Base-by-base conservation (phyloP, 495 filamentous ascomycete species). In the Aspergillus asperescens region DNA sequence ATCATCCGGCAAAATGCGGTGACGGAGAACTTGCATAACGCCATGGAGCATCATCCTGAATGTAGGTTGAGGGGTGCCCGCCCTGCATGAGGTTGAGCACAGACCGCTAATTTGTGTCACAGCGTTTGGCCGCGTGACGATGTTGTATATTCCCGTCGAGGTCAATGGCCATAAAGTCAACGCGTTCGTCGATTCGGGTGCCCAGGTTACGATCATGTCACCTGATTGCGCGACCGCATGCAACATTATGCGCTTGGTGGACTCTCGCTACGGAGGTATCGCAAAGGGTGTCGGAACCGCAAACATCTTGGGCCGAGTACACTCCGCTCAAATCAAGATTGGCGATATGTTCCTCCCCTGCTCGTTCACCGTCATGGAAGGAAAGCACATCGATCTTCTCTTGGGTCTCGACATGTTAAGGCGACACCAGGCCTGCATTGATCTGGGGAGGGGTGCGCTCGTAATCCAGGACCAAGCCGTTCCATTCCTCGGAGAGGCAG, bases 291-390 rank as follows among this genome's bases (percentile, higher is more conserved):
- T 99, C 13, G 93, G 93, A 16, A 96, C 90, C 1, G 94, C 93
- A 28, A 86, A 82, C 41, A 95, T 99, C 55, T 83, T 99, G 15
- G 93, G 93, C 31, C 89, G 91, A 22, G 93, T 99, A 0, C 93
- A 97, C 63, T 87, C 85, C 15, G 92, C 94, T 12, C 88, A 88
- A 66, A 92, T 97, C 64, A 88, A 87, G 71, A 95, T 99, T 57
- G 94, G 93, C 15, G 80, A 78, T 29, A 81, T 91, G 61, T 90
- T 89, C 62, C 79, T 99, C 44, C 82, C 91, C 0, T 96, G 90
- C 74, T 88, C 87, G 42, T 99, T 99, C 69, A 97, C 94, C n/a
- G 93, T 99, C 57, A 96, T 99, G 93, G 93, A 99, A 70, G 93
- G 93, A 29, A 99, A 97, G 69, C 83, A 88, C 52, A 93, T 97